A percentile compares a stretch with the other conserved stretches of the same genome.
Conservation (phyloP, 2,329 filamentous ascomycete genomes). For the Dothideomycetidae sp. region DNA sequence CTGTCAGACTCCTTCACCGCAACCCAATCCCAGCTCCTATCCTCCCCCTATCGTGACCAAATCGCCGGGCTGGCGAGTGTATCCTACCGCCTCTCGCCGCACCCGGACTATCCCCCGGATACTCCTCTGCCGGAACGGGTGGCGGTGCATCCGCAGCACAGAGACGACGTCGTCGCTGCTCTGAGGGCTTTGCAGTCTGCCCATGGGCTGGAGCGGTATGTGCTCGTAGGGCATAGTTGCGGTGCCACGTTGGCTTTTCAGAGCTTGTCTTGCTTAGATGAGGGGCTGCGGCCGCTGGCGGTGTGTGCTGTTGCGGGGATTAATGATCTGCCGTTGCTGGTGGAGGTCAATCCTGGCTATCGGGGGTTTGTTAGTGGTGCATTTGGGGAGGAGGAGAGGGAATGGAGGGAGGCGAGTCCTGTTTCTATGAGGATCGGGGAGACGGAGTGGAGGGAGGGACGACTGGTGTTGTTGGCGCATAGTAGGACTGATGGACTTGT, state of each 20-base stretch:
- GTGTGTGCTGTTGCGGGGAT: conserved; percentile 52
- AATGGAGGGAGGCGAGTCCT: conserved; percentile 45
- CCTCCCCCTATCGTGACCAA: conserved; percentile 16
- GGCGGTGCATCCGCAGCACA: conserved; percentile 46
- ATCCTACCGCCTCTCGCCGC: conserved; percentile 48
- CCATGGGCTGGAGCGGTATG: conserved; percentile 35
- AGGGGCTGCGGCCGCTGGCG: conserved; percentile 28
- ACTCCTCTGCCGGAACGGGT: conserved; percentile 23
- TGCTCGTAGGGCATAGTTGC: conserved; percentile 49
- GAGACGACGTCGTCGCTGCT: conserved; percentile 41
- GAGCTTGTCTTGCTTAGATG: conserved; percentile 17
- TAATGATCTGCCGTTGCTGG: conserved; percentile 47
- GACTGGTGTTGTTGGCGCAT: conserved; percentile 30
- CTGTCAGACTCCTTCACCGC: conserved; percentile 23
- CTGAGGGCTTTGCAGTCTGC: conserved; percentile 36
- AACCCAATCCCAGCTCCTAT: conserved; percentile 25
- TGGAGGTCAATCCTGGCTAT: conserved; percentile 40
- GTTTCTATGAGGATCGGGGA: conserved; percentile 30
- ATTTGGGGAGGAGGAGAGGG: conserved; percentile 20
- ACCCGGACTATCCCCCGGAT: conserved; percentile 35
- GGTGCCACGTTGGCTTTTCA: conserved; percentile 52
- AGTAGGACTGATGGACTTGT: conserved; percentile 36
- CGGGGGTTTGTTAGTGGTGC: conserved; percentile 36
- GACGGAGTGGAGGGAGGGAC: conserved; percentile 25
- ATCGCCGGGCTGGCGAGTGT: conserved; percentile 50